Conservation (phyloP, 331 rosid genomes). For the Dryas integrifolia region DNA sequence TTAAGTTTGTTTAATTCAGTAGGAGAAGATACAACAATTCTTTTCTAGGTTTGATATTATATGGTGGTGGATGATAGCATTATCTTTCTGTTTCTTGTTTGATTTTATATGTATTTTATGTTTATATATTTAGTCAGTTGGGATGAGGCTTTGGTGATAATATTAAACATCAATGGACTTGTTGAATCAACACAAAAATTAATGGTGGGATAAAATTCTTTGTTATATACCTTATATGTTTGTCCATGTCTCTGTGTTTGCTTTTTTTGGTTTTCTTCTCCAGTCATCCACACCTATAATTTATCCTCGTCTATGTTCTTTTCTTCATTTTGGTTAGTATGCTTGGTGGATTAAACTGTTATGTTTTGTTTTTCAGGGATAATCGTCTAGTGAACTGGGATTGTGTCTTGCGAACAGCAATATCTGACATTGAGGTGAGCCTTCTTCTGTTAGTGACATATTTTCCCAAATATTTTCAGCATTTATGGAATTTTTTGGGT, state of each 20-base stretch:
- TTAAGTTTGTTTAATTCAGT: not conserved
- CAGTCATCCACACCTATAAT: not conserved
- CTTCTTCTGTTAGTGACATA: slow-evolving; percentile 11
- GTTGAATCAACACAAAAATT: not conserved
- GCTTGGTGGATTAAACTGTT: not conserved
- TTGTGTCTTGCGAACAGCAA: slow-evolving; percentile 83
- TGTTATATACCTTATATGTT: not conserved
- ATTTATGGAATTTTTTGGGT: slow-evolving; percentile 22
- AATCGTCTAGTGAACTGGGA: slow-evolving; percentile 93
- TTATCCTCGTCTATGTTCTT: not conserved
- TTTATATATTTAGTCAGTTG: not conserved
- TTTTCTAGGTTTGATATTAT: not conserved
- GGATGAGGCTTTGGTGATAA: not conserved
- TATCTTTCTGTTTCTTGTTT: not conserved
- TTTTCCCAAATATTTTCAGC: slow-evolving; percentile 3
- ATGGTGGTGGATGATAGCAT: not conserved
- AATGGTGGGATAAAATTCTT: not conserved
- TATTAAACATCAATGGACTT: not conserved
- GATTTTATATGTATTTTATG: not conserved
- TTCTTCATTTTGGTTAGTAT: not conserved
- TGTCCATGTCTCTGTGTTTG: not conserved
- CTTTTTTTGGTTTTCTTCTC: not conserved
- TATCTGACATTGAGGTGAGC: slow-evolving; percentile 93
- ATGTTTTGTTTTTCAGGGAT: slow-evolving; percentile 56
- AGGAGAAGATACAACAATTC: not conserved